These are phyloP conservation scores for Chaetomium fimeti DNA, from an alignment of 495 filamentous ascomycete species.

Conservation along the genomic window DNA sequence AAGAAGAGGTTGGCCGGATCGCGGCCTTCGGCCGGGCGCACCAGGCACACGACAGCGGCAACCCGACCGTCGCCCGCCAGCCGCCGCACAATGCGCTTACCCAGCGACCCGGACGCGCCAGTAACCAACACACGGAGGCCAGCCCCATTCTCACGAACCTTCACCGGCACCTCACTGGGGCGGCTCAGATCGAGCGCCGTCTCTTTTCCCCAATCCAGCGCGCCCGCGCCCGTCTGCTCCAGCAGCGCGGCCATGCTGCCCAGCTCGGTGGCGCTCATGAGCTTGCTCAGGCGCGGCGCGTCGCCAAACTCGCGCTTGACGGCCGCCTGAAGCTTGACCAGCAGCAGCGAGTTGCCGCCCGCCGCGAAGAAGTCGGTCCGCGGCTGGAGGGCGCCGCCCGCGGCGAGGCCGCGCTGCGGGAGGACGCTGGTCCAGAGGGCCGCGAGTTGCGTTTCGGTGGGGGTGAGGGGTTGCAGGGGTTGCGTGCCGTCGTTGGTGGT, in stretches of 20 bases:
- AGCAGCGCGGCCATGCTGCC: background rate
- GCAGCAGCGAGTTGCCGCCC: background rate
- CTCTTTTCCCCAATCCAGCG: background rate
- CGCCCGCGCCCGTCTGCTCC: background rate
- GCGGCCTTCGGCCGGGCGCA: background rate
- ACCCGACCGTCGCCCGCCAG: background rate
- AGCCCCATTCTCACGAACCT: background rate
- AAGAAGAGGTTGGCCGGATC: background rate
- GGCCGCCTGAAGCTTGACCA: background rate
- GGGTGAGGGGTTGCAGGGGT: background rate
- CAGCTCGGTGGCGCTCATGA: background rate
- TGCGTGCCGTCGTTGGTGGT: background rate
- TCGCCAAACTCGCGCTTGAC: conserved; percentile 1
- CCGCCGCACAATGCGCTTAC: background rate
- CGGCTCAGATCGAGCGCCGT: background rate
- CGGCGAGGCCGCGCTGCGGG: background rate
- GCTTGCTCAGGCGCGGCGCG: background rate
- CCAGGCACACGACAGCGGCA: background rate
- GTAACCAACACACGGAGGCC: background rate
- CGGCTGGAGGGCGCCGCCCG: background rate
- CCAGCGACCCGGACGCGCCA: background rate
- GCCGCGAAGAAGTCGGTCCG: background rate
- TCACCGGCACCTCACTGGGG: background rate
- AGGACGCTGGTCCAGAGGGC: background rate
- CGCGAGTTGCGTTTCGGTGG: background rate